Base-by-base conservation (phyloP, 2,329 filamentous ascomycete species). In the Colletotrichum echinochloae region DNA sequence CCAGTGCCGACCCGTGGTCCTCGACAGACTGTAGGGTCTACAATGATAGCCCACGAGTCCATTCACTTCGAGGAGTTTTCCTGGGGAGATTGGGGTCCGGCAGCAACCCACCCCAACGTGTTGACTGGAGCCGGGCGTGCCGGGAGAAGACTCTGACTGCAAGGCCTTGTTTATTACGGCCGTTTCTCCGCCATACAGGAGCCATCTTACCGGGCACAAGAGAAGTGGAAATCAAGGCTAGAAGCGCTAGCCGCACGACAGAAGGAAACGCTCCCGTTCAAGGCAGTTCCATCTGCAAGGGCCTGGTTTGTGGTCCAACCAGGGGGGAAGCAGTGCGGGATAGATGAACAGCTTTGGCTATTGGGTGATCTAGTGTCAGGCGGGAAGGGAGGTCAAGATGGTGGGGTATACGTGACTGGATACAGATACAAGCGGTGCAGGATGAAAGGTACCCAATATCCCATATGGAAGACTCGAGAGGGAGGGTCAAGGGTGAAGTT, bases 161-260 rank as follows among this genome's bases (percentile, higher is more conserved):
- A 44, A 46, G 55, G 28, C 26, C 52, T 60, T 63, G 52, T 62
- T 37, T 35, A 41, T 71, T 71, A 57, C 23, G 68, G 64, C 57
- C 67, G 60, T 55, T 60, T 46, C 37, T 71, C 57, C 64, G 64
- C 52, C 11, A 59, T 41, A 14, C 20, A 59, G 33, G 52, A 71
- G 64, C 28, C 37, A 59, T 63, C 37, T 37, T 26, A 37, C 44
- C 57, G 57, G 67, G 64, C 30, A 56, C 57, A 18, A n/a, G 46
- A 60, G 26, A 37, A 23, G 37, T 30, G 64, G 37, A n/a, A 68
- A 54, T 35, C 64, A 44, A 48, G 44, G 59, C 6, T 54, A 59
- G 16, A 59, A 63, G 41, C 57, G 39, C 30, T 37, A 62, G 51
- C 28, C 23, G 51, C 28, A 9, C 57, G 52, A 30, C n/a, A 33